Evolutionary conservation across 2,329 filamentous ascomycete species (phyloP).

Genomic region (Scolecobasidium constrictum): DNA sequence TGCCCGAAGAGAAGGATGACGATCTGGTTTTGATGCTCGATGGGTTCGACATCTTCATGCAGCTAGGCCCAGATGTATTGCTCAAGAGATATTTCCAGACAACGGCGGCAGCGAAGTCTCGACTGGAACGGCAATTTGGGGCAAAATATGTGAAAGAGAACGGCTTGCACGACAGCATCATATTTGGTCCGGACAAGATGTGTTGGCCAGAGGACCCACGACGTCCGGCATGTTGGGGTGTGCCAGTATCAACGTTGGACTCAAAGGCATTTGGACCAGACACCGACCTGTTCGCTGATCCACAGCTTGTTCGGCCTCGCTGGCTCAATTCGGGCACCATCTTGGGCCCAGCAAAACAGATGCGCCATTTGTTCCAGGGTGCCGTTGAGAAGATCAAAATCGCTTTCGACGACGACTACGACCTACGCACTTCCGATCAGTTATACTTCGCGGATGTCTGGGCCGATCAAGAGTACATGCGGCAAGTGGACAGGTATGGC

Average conservation of each 20-base stretch:
- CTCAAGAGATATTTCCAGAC: constrained; percentile 46
- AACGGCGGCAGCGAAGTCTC: constrained; percentile 34
- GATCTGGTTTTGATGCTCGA: constrained; percentile 51
- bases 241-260: constrained; percentile 23
- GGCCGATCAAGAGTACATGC: constrained; percentile 32
- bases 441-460: constrained; percentile 33
- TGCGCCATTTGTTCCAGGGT: constrained; percentile 21
- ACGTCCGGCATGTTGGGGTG: constrained; percentile 30
- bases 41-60: constrained; percentile 48
- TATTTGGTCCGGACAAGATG: constrained; percentile 36
- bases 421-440: constrained; percentile 31
- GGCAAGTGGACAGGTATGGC: constrained; percentile 13
- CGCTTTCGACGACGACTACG: constrained; percentile 22
- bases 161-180: constrained; percentile 20
- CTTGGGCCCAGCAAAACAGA: constrained; percentile 28
- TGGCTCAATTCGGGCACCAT: constrained; percentile 39
- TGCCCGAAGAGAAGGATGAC: constrained; percentile 27
- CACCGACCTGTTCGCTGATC: constrained; percentile 18
- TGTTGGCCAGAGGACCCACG: constrained; percentile 29
- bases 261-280: constrained; percentile 27
- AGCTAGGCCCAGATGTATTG: constrained; percentile 47
- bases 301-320: constrained; percentile 20
- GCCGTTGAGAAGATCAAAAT: constrained; percentile 22
- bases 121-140: constrained; percentile 23
- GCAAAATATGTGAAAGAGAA: constrained; percentile 21